Evolutionary conservation across 2,329 filamentous ascomycete species (phyloP).

Genomic region (Orbilia oligospora): DNA sequence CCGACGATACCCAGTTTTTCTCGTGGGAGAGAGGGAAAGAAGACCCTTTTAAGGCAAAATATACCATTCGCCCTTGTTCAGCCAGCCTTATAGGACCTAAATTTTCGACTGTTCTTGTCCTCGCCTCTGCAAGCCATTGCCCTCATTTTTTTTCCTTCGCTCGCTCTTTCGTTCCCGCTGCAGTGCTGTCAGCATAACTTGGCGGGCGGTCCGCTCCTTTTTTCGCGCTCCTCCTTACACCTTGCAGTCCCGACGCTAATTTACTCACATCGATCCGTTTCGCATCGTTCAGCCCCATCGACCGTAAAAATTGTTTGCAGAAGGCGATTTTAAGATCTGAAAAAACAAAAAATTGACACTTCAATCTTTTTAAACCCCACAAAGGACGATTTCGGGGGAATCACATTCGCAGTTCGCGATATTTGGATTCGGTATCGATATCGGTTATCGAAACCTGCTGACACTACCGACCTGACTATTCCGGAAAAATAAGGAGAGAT

Average conservation of each 20-base stretch:
- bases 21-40: background rate
- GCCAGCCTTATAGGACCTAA: conserved; percentile 23
- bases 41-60: conserved; percentile 14
- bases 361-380: background rate
- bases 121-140: conserved; percentile 24
- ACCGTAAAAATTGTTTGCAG: background rate
- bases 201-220: conserved; percentile 24
- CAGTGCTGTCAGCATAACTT: conserved; percentile 1
- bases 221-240: background rate
- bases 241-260: conserved; percentile 11
- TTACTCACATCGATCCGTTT: background rate
- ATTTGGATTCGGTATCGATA: conserved; percentile 17
- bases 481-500: conserved; percentile 18
- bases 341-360: conserved; percentile 1
- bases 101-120: background rate
- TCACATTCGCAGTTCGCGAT: conserved; percentile 5
- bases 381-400: background rate
- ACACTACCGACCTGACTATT: conserved; percentile 25
- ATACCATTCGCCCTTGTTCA: conserved; percentile 19
- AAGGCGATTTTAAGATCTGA: background rate
- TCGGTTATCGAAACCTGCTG: conserved; percentile 10
- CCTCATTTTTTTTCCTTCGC: background rate
- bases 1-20: conserved; percentile 19
- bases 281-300: conserved; percentile 6
- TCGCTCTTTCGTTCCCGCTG: conserved; percentile 8